Conservation (phyloP, 495 filamentous ascomycete species). For the Durotheca rogersii region DNA sequence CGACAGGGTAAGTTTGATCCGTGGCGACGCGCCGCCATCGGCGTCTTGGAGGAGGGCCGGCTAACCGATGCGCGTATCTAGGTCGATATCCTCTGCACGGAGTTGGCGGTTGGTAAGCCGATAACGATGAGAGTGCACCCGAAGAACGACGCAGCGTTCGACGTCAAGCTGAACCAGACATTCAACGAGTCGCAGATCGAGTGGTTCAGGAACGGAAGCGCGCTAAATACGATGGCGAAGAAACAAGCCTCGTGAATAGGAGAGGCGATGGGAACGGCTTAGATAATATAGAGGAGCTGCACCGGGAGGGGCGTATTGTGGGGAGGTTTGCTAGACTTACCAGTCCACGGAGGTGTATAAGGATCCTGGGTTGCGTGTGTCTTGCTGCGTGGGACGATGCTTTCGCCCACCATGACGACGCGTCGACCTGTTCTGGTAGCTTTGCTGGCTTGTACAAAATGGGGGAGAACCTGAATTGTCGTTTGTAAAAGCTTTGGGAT, state of each 20-base stretch:
- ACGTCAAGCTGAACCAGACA: conserved; percentile 84
- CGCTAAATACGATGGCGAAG: conserved; percentile 98
- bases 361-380: conserved; percentile 35
- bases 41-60: neutral
- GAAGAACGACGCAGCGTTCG: conserved; percentile 74
- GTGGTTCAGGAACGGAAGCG: conserved; percentile 97
- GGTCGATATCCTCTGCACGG: conserved; percentile 84
- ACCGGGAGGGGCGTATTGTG: conserved; percentile 31
- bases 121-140: conserved; percentile 90
- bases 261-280: neutral
- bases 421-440: conserved; percentile 22
- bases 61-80: conserved; percentile 15
- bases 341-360: conserved; percentile 36
- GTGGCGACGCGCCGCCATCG: neutral
- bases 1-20: conserved; percentile 60
- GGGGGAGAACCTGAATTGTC: too few relatives aligned
- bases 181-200: conserved; percentile 96
- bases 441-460: conserved; percentile 36
- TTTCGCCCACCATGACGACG: conserved; percentile 28
- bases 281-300: conserved; percentile 25
- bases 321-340: conserved; percentile 34
- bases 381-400: conserved; percentile 31
- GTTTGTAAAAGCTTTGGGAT: too few relatives aligned
- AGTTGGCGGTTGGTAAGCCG: conserved; percentile 91
- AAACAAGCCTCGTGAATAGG: conserved; percentile 24